Evolutionary conservation across 2,329 filamentous ascomycete species (phyloP), one percentile per base, ranked within the genome.

Genomic region (Aphanoascus verrucosus): DNA sequence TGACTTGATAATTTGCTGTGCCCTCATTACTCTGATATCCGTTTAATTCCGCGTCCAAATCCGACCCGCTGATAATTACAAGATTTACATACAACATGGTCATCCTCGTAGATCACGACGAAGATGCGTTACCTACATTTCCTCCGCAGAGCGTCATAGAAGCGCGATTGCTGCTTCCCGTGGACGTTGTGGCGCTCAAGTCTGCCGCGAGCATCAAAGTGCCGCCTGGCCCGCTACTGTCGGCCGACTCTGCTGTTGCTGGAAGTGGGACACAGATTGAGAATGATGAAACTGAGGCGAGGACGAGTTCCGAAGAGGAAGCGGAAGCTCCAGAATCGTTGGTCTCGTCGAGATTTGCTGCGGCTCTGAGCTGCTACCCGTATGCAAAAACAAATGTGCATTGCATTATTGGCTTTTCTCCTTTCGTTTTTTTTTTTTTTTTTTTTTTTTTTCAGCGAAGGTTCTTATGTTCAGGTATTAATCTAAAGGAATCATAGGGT

Each of bases 401-500:
- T 43, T 43, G 9, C 34, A 20, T 2, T 20, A 41, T 35, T 5
- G 20, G 12, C 17, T 20, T 20, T 8, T 28, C n/a, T 28, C 23
- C 7, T 28, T 28, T 28, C 19, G 38, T 19, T 15, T 41, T 41
- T 15, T 41, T n/a, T 20, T 20, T 8, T 28, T n/a, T 28, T 7
- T 28, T 28, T 28, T 28, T 15, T 9, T 19, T 15, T 41, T 41
- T 15, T 41, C n/a, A n/a, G n/a, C 19, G 38, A 5, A 41, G 17
- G 17, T 19, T 41, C 17, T 15, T 8, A 15, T 15, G 15, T 20
- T 53, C 51, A 53, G 51, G 34, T 48, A 49, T 56, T 56, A 40
- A 54, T 52, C 47, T 35, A 15, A n/a, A 44, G 42, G 32, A 44
- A 23, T 42, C 58, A 56, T 73, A 95, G 89, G 62, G 81, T 95